A percentile compares a stretch with the other conserved stretches of the same genome.
These are phyloP conservation scores for Chaetomiaceae sp. DNA, from an alignment of 2,329 filamentous ascomycete species.

Conservation along the genomic window DNA sequence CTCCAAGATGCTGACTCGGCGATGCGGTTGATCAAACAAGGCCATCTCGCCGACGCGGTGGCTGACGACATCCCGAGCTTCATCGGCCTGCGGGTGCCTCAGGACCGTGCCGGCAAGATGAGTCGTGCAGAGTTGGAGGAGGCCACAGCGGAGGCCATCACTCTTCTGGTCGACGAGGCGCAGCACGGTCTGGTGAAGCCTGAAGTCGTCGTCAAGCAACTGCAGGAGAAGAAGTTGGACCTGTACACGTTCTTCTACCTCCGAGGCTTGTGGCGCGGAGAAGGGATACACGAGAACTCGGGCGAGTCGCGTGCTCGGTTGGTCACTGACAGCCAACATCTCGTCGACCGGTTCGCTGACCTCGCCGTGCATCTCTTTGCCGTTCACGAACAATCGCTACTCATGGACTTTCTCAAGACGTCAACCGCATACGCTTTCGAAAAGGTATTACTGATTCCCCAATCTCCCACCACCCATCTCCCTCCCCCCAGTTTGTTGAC, in stretches of 20 bases:
- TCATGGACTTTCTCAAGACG: slow-evolving; percentile 82
- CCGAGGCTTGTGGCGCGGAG: slow-evolving; percentile 75
- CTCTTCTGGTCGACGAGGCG: slow-evolving; percentile 83
- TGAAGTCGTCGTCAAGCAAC: slow-evolving; percentile 70
- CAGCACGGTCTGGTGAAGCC: slow-evolving; percentile 81
- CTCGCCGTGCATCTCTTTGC: slow-evolving; percentile 83
- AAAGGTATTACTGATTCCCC: slow-evolving; percentile 42
- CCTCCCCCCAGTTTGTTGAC: slow-evolving; percentile 14
- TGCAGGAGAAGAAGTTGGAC: slow-evolving; percentile 62
- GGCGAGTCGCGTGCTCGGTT: slow-evolving; percentile 54
- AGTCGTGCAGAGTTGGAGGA: slow-evolving; percentile 68
- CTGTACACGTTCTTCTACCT: slow-evolving; percentile 92
- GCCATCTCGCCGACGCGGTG: slow-evolving; percentile 84
- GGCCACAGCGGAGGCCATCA: slow-evolving; percentile 76
- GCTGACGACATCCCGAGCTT: slow-evolving; percentile 87
- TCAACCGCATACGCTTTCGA: slow-evolving; percentile 89
- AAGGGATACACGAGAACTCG: slow-evolving; percentile 54
- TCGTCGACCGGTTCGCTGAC: slow-evolving; percentile 85
- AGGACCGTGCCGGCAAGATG: slow-evolving; percentile 62
- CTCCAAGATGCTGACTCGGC: slow-evolving; percentile 89
- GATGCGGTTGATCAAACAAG: slow-evolving; percentile 79
- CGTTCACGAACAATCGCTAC: slow-evolving; percentile 68
- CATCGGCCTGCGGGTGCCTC: slow-evolving; percentile 77
- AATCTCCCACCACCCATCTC: neutral
- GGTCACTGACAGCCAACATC: slow-evolving; percentile 55